Conservation (phyloP, 371 early-diverging fungal genomes). For the Mortierella sp. region DNA sequence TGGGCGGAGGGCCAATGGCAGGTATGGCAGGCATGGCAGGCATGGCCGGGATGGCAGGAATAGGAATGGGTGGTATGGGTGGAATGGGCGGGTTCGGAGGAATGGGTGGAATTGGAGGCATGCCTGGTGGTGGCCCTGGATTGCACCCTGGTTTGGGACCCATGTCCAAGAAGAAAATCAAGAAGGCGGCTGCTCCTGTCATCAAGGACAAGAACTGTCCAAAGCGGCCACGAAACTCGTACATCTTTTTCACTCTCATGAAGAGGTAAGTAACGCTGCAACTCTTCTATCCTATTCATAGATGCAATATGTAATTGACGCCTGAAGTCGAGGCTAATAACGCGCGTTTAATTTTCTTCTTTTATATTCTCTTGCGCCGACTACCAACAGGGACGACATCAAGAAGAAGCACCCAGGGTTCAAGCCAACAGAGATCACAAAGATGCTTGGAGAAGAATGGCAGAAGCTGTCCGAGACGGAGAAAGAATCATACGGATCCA, state of each 20-base stretch:
- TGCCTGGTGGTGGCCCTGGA: constrained; percentile 15
- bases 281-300: not conserved
- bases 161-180: constrained; percentile 46
- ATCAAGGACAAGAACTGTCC: constrained; percentile 58
- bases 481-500: constrained; percentile 50
- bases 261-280: constrained; percentile 39
- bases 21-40: constrained; percentile 14
- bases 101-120: constrained; percentile 23
- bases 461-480: constrained; percentile 57
- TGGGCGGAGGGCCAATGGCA: constrained; percentile 7
- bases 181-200: constrained; percentile 20
- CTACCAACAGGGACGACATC: constrained; percentile 42
- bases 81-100: constrained; percentile 21
- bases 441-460: constrained; percentile 58
- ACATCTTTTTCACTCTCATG: constrained; percentile 49
- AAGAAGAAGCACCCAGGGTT: constrained; percentile 57
- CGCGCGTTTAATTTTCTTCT: not conserved
- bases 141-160: constrained; percentile 6
- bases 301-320: not conserved
- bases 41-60: constrained; percentile 19
- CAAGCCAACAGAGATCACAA: constrained; percentile 56
- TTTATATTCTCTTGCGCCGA: not conserved
- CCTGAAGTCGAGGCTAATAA: too few species aligned
- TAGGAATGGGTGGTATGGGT: constrained; percentile 23
- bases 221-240: constrained; percentile 56